These are phyloP conservation scores for Penicillium odoratum DNA, from an alignment of 495 filamentous ascomycete genomes.

Conservation along the genomic window DNA sequence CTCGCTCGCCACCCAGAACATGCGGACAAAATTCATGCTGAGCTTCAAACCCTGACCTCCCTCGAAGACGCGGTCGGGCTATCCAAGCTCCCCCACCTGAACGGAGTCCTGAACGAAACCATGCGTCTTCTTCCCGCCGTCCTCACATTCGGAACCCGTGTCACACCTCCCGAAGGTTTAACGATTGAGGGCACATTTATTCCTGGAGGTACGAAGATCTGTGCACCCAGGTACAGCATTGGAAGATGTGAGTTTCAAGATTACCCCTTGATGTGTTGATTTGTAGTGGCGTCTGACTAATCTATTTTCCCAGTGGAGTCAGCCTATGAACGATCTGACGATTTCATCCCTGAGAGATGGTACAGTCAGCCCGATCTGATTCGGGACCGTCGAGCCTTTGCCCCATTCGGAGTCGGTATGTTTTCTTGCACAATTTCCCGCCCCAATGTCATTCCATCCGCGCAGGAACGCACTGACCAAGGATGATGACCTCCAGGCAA, in stretches of 20 bases:
- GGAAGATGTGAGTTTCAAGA: constrained; percentile 33
- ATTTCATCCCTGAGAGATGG: constrained; percentile 60
- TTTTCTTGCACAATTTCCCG: constrained; percentile 12
- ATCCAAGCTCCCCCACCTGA: constrained; percentile 43
- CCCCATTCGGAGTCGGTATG: constrained; percentile 50
- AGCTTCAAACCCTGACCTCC: constrained; percentile 13
- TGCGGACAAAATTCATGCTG: constrained; percentile 9
- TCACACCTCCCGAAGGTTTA: constrained; percentile 24
- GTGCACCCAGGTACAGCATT: constrained; percentile 41
- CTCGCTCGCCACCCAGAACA: constrained; percentile 13
- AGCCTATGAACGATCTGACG: constrained; percentile 35
- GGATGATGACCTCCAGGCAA: constrained; percentile 23
- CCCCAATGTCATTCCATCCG: background rate
- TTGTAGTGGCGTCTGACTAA: background rate
- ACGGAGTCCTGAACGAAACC: constrained; percentile 52
- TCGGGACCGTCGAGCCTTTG: constrained; percentile 47
- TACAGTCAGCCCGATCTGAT: constrained; percentile 47
- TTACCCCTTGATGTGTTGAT: background rate
- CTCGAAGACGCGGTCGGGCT: constrained; percentile 12
- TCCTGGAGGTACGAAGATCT: constrained; percentile 27
- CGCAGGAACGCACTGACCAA: too few species aligned
- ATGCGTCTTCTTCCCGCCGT: constrained; percentile 50
- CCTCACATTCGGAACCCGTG: constrained; percentile 37
- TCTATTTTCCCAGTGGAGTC: constrained; percentile 34
- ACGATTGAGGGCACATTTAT: constrained; percentile 23